Conservation (phyloP, 2,329 filamentous ascomycete genomes). For the Dactylellina cionopaga region DNA sequence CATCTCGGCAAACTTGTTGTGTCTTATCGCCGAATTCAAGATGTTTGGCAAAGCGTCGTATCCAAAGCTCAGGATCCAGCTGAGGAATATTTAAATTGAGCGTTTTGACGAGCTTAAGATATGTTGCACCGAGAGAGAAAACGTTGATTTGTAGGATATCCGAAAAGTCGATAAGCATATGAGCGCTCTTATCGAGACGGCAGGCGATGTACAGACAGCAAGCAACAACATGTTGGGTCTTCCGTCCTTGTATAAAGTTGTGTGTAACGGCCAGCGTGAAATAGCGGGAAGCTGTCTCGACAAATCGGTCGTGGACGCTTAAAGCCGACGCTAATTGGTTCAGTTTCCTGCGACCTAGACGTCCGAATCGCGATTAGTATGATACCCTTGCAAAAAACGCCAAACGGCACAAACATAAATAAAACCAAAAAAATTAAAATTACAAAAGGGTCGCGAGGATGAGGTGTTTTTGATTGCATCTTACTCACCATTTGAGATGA, state of each 20-base stretch:
- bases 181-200: conserved; percentile 79
- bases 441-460: conserved; percentile 37
- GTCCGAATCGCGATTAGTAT: conserved; percentile 52
- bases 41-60: conserved; percentile 88
- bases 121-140: conserved; percentile 88
- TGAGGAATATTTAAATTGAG: conserved; percentile 77
- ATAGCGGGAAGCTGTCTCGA: conserved; percentile 74
- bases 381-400: conserved; percentile 19
- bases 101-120: conserved; percentile 70
- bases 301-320: conserved; percentile 70
- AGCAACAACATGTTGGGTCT: conserved; percentile 84
- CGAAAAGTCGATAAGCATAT: conserved; percentile 94
- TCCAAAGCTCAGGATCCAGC: conserved; percentile 84
- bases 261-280: conserved; percentile 79
- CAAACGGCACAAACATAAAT: conserved; percentile 21
- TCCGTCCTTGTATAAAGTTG: conserved; percentile 86
- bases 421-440: conserved; percentile 46
- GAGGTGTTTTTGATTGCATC: conserved; percentile 55
- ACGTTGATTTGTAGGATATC: conserved; percentile 88
- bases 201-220: conserved; percentile 91
- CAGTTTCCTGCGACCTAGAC: conserved; percentile 62
- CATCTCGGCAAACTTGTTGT: conserved; percentile 85
- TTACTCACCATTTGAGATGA: conserved; percentile 65
- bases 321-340: conserved; percentile 67
- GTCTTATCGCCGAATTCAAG: conserved; percentile 88